A percentile compares a stretch with the other conserved stretches of the same genome.
phyloP scores from a whole-genome alignment of 2,329 filamentous ascomycete species.

The Huntiella savannae region DNA sequence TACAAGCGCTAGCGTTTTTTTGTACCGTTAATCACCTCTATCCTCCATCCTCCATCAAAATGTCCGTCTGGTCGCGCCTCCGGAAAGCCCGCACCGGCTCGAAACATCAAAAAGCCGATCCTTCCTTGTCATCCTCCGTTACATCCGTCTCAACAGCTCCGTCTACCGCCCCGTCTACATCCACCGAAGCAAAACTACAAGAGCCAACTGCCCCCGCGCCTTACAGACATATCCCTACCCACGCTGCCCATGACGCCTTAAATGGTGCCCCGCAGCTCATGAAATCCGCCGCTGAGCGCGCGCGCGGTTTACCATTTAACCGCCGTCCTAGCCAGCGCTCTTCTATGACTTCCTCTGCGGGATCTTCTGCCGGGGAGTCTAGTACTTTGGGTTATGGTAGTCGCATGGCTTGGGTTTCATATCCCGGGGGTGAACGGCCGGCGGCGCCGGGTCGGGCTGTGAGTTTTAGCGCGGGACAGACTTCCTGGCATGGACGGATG shows the following conservation, averaged over 20 bases:
- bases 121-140: not conserved
- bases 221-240: conserved; percentile 11
- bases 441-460: not conserved
- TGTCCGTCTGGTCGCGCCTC: conserved; percentile 12
- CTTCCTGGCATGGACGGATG: conserved; percentile 8
- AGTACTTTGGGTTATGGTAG: not conserved
- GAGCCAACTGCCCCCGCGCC: not conserved
- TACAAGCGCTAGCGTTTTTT: not conserved
- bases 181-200: not conserved
- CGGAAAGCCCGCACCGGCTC: conserved; percentile 9
- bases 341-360: not conserved
- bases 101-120: not conserved
- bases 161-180: conserved; percentile 2
- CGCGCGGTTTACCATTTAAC: conserved; percentile 8
- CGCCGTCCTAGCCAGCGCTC: conserved; percentile 1
- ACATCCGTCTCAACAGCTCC: not conserved
- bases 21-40: not conserved
- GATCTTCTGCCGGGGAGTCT: not conserved
- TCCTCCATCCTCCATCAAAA: not conserved
- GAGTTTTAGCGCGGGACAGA: not conserved
- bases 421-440: not conserved
- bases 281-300: conserved; percentile 4
- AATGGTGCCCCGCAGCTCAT: conserved; percentile 6
- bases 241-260: conserved; percentile 12
- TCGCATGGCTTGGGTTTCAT: not conserved